These are phyloP conservation scores for Penicillium odoratum DNA, from an alignment of 495 filamentous ascomycete genomes.

Conservation along the genomic window DNA sequence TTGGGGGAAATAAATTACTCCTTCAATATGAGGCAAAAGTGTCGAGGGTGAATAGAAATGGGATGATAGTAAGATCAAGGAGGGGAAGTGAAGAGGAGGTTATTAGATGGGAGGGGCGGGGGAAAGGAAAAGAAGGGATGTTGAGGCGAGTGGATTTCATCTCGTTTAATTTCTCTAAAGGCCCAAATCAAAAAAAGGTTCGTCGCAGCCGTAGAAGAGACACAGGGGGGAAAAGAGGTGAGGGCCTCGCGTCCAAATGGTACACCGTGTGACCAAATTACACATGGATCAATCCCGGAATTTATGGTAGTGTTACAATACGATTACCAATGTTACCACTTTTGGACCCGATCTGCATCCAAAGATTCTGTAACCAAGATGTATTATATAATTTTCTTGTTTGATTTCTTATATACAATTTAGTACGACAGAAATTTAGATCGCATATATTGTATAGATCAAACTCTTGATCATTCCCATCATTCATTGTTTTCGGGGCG, in stretches of 20 bases:
- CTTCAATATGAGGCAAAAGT: constrained; percentile 20
- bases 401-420: too few species aligned
- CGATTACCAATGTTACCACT: constrained; percentile 3
- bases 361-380: constrained; percentile 1
- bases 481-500: constrained; percentile 1
- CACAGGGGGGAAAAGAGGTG: constrained; percentile 1
- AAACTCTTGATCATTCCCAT: neutral
- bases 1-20: neutral
- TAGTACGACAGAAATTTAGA: too few species aligned
- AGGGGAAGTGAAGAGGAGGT: constrained; percentile 18
- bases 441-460: too few species aligned
- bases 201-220: constrained; percentile 9
- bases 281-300: neutral
- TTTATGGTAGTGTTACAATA: constrained; percentile 3
- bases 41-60: constrained; percentile 9
- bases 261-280: constrained; percentile 8
- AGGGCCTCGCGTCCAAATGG: constrained; percentile 5
- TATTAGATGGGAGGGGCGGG: constrained; percentile 18
- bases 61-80: constrained; percentile 12
- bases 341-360: constrained; percentile 7
- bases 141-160: constrained; percentile 30
- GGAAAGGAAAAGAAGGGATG: constrained; percentile 28
- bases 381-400: too few species aligned
- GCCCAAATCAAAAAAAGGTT: constrained; percentile 12
- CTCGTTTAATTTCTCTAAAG: constrained; percentile 21